Evolutionary conservation across 768 basidiomycete genomes (phyloP).

Genomic region (Suillus discolor): DNA sequence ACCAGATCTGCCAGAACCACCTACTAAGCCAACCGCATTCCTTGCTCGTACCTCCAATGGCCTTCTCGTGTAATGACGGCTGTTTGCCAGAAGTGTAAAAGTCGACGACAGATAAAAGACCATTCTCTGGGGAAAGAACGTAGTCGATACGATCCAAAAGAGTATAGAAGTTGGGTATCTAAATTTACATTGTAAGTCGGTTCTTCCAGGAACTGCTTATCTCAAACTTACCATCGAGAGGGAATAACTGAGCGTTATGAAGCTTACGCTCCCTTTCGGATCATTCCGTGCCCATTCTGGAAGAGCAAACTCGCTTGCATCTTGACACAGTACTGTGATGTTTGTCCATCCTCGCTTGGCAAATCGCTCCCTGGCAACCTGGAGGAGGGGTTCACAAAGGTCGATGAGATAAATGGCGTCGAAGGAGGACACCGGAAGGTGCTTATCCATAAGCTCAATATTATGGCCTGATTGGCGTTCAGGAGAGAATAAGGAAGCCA

Average conservation of each 20-base stretch:
- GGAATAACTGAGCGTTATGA: constrained; percentile 58
- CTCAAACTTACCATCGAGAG: constrained; percentile 50
- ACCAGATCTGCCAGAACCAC: constrained; percentile 82
- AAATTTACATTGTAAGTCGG: constrained; percentile 7
- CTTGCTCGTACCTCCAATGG: constrained; percentile 64
- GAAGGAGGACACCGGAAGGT: constrained; percentile 57
- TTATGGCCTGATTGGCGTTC: constrained; percentile 49
- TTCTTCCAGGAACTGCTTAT: background rate
- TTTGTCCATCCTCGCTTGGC: constrained; percentile 71
- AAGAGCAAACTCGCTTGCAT: constrained; percentile 66
- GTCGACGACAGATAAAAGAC: constrained; percentile 69
- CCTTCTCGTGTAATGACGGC: constrained; percentile 56
- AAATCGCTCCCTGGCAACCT: constrained; percentile 71
- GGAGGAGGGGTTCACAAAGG: constrained; percentile 69
- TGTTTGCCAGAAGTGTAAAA: constrained; percentile 68
- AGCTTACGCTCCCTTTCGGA: constrained; percentile 56
- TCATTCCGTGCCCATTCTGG: constrained; percentile 58
- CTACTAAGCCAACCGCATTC: constrained; percentile 66
- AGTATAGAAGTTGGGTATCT: constrained; percentile 66
- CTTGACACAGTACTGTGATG: constrained; percentile 71
- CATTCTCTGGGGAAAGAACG: constrained; percentile 58
- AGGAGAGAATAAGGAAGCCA: background rate
- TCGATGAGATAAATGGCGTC: constrained; percentile 74
- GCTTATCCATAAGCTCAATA: constrained; percentile 71
- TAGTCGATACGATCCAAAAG: constrained; percentile 70